Evolutionary conservation across 495 filamentous ascomycete genomes (phyloP), one percentile per base, ranked within the genome.

Genomic region (Penicillium angulare): DNA sequence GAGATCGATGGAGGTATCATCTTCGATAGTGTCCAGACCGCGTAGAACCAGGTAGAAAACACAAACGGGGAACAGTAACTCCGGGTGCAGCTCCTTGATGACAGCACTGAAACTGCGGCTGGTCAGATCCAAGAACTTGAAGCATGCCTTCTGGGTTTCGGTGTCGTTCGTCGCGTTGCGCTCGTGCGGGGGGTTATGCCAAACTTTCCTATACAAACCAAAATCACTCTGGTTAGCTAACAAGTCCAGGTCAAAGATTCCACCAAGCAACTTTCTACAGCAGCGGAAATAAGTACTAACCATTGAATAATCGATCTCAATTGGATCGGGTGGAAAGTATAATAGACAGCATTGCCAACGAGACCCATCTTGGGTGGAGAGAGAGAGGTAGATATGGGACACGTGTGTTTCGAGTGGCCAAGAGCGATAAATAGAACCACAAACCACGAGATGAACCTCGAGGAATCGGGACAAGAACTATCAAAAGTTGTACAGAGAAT

Each of bases 41-140:
- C 93, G 86, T 12, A 98, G 78, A 27, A 87, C 82, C 29, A 98
- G 78, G 71, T 98, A 98, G 79, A 98, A 98, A n/a, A 97, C 76
- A 43, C 82, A 84, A 38, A 98, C 79, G 2, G 95, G 90, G 29
- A 96, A 79, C 18, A 97, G 83, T 15, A 98, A 80, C 69, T 98
- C 92, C 0, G 91, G 90, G 60, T 96, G 89, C 13, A 98, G 78
- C 65, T 98, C 93, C 67, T 95, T 83, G 63, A 98, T 98, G 60
- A 98, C 93, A 20, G 92, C 77, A 43, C 84, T 82, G 74, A 98
- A 98, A 58, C 90, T 96, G 27, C 93, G 88, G 59, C 90, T 96
- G 13, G 93, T 97, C 75, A 86, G 43, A 59, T 95, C 80, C 45
- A 98, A 82, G 65, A 90, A 87, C 44, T 87, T 71, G 75, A 95